Conservation (phyloP, 1,139 yeast genomes). For the Debaryomyces singareniensis region DNA sequence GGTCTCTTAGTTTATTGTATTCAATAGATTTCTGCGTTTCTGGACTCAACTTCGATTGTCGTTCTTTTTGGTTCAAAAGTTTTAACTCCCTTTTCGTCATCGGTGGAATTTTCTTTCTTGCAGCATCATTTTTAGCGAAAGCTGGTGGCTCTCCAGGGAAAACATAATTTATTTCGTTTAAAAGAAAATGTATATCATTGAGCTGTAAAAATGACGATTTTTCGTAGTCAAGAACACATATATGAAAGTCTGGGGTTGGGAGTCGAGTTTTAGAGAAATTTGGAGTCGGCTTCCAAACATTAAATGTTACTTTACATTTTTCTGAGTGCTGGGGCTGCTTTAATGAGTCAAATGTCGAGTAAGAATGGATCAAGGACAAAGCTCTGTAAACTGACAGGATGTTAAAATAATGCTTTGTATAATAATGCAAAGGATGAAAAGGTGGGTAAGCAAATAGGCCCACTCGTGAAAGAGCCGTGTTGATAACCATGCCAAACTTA, state of each 20-base stretch:
- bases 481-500: not conserved
- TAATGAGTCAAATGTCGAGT: conserved; percentile 14
- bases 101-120: conserved; percentile 4
- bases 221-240: conserved; percentile 54
- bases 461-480: conserved; percentile 3
- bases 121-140: not conserved
- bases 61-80: conserved; percentile 17
- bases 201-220: conserved; percentile 48
- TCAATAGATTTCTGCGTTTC: conserved; percentile 18
- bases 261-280: conserved; percentile 64
- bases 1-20: conserved; percentile 22
- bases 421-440: conserved; percentile 11
- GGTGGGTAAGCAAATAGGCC: conserved; percentile 9
- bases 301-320: conserved; percentile 30
- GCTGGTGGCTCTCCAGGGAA: conserved; percentile 5
- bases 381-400: conserved; percentile 34
- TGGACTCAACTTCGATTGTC: conserved; percentile 21
- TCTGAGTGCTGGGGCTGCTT: conserved; percentile 6
- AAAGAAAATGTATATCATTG: conserved; percentile 25
- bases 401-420: conserved; percentile 26
- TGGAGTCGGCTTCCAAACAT: conserved; percentile 84
- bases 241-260: conserved; percentile 69
- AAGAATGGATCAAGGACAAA: conserved; percentile 26
- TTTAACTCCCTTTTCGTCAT: conserved; percentile 15
- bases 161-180: conserved; percentile 15